These are phyloP conservation scores for Suhomyces atakaporum DNA, from an alignment of 1,139 yeast genomes.

Conservation along the genomic window DNA sequence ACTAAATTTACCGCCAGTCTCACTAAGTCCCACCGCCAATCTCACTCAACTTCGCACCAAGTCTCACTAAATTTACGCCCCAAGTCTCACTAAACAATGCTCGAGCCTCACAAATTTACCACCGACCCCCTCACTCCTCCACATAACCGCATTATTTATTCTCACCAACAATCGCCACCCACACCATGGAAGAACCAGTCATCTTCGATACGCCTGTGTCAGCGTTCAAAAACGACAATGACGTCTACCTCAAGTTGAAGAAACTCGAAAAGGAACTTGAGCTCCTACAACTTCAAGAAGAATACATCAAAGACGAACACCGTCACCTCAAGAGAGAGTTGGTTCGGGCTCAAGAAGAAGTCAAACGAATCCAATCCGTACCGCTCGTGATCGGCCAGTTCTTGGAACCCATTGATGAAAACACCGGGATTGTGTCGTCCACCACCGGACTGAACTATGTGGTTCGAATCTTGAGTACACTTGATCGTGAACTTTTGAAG, in stretches of 20 bases:
- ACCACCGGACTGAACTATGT: slow-evolving; percentile 98
- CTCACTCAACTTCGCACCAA: no score
- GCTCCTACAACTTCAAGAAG: slow-evolving; percentile 83
- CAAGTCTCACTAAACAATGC: no score
- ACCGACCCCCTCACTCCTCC: no score
- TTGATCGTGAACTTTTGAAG: slow-evolving; percentile 91
- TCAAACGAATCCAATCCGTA: slow-evolving; percentile 93
- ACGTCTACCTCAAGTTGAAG: slow-evolving; percentile 81
- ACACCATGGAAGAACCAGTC: slow-evolving; percentile 27
- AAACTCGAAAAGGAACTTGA: slow-evolving; percentile 88
- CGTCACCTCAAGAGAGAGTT: slow-evolving; percentile 94
- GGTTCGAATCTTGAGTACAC: slow-evolving; percentile 88
- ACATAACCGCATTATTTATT: not conserved
- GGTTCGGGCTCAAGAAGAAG: slow-evolving; percentile 97
- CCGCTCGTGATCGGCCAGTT: slow-evolving; percentile 98
- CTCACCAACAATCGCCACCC: slow-evolving; percentile 15
- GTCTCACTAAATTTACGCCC: no score
- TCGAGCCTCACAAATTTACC: no score
- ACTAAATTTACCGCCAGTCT: no score
- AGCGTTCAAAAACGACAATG: slow-evolving; percentile 40
- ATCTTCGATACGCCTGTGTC: slow-evolving; percentile 20
- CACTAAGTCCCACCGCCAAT: no score
- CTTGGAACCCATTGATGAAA: slow-evolving; percentile 94
- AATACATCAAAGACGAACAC: slow-evolving; percentile 95
- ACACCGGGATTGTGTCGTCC: slow-evolving; percentile 94